phyloP scores from a whole-genome alignment of 768 basidiomycete genomes.

The Roridomyces roridus region DNA sequence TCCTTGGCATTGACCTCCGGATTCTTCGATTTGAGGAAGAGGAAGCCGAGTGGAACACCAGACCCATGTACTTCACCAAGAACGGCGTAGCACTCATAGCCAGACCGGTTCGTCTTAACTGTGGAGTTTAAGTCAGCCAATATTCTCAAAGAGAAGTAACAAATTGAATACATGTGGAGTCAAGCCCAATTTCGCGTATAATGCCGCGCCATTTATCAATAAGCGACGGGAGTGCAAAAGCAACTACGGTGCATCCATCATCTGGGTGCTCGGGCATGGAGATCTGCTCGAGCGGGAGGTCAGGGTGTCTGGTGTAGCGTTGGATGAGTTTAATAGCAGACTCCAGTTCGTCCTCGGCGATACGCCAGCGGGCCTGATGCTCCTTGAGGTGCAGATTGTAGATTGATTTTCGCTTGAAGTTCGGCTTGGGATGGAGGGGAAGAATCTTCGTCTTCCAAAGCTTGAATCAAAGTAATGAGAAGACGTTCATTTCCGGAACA shows the following conservation, averaged over 20 bases:
- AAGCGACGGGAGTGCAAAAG: constrained; percentile 15
- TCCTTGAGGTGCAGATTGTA: constrained; percentile 18
- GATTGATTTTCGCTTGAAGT: constrained; percentile 16
- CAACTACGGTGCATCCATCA: not conserved
- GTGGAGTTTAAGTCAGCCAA: not conserved
- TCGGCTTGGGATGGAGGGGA: constrained; percentile 10
- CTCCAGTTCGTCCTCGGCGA: constrained; percentile 22
- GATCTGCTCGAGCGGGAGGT: not conserved
- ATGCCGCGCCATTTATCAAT: constrained; percentile 19
- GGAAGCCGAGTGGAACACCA: constrained; percentile 27
- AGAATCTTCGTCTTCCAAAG: constrained; percentile 26
- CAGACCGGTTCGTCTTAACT: constrained; percentile 26
- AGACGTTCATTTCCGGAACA: not conserved
- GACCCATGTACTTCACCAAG: constrained; percentile 31
- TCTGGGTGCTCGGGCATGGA: constrained; percentile 2
- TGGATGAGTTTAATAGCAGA: constrained; percentile 23
- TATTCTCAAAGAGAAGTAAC: not conserved
- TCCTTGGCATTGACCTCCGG: constrained; percentile 18
- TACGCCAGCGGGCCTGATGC: constrained; percentile 14
- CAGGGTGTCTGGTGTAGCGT: constrained; percentile 1
- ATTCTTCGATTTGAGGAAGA: constrained; percentile 21
- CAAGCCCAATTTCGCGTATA: constrained; percentile 27
- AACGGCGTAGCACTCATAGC: constrained; percentile 27
- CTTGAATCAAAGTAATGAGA: not conserved
- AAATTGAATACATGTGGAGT: constrained; percentile 26